phyloP scores from a whole-genome alignment of 495 filamentous ascomycete genomes.

The Jackrogersella minutella region DNA sequence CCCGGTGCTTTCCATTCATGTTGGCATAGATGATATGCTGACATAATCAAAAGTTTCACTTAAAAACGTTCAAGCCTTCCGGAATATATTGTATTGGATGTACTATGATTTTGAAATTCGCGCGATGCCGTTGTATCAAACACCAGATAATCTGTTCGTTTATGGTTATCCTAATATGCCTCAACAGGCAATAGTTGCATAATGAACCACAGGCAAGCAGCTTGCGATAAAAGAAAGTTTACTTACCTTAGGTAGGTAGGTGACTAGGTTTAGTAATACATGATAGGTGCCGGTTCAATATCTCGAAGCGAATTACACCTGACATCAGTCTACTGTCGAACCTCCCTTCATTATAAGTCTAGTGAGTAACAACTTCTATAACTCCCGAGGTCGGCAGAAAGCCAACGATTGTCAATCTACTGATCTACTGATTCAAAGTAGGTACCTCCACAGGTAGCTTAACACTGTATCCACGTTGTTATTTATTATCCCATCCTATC shows the following conservation, averaged over 20 bases:
- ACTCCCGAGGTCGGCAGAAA: neutral
- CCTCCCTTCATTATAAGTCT: neutral
- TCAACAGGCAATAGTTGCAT: no score
- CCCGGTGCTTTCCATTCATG: no score
- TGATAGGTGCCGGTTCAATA: no score
- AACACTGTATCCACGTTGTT: neutral
- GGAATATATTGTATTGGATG: neutral
- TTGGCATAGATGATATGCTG: neutral
- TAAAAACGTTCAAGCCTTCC: neutral
- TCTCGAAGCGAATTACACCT: neutral
- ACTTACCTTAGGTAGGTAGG: no score
- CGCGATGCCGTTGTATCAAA: neutral
- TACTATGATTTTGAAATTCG: neutral
- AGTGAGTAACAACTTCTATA: neutral
- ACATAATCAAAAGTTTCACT: neutral
- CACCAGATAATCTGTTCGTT: no score
- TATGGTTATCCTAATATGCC: no score
- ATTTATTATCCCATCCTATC: neutral
- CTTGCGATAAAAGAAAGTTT: neutral
- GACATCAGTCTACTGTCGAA: neutral
- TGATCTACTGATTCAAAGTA: no score
- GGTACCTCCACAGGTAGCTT: no score
- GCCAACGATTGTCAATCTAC: no score
- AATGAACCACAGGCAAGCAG: no score
- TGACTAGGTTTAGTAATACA: no score